Percentiles rank a stretch among this genome's conserved stretches.
These are phyloP conservation scores for Kalanchoe fedtschenkoi DNA, from an alignment of 164 flowering plant species.

Conservation along the genomic window DNA sequence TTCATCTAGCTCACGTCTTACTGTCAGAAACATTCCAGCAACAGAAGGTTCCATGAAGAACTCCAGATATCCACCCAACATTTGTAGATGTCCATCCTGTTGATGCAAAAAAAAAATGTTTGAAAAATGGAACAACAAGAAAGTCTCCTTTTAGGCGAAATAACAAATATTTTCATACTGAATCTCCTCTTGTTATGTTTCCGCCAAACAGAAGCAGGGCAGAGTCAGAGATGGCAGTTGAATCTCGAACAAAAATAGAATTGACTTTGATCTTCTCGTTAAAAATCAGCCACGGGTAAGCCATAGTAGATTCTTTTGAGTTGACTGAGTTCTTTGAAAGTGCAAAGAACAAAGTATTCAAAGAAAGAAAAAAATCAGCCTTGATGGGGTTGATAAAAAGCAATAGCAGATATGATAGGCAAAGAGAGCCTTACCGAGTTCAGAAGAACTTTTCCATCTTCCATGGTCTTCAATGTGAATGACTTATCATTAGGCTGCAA, in stretches of 20 bases:
- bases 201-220: slow-evolving; percentile 91
- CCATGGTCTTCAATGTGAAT: slow-evolving; percentile 79
- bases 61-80: slow-evolving; percentile 88
- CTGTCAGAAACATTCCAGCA: slow-evolving; percentile 42
- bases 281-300: slow-evolving; percentile 93
- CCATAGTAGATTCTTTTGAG: slow-evolving; percentile 58
- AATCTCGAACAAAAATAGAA: slow-evolving; percentile 80
- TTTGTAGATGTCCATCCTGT: slow-evolving; percentile 87
- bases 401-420: neutral
- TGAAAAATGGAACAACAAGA: neutral
- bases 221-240: slow-evolving; percentile 91
- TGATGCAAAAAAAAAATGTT: slow-evolving; percentile 9
- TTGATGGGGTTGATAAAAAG: neutral
- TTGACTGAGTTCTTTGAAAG: slow-evolving; percentile 70
- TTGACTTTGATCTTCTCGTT: slow-evolving; percentile 91
- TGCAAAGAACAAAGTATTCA: neutral
- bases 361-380: neutral
- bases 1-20: slow-evolving; percentile 69
- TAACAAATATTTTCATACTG: slow-evolving; percentile 30
- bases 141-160: neutral
- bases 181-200: slow-evolving; percentile 43
- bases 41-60: slow-evolving; percentile 71
- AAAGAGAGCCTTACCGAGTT: slow-evolving; percentile 42
- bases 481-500: slow-evolving; percentile 78
- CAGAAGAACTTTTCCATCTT: slow-evolving; percentile 85